Evolutionary conservation across 352 stramenopile genomes (phyloP).

Genomic region (Aphanomyces invadans): DNA sequence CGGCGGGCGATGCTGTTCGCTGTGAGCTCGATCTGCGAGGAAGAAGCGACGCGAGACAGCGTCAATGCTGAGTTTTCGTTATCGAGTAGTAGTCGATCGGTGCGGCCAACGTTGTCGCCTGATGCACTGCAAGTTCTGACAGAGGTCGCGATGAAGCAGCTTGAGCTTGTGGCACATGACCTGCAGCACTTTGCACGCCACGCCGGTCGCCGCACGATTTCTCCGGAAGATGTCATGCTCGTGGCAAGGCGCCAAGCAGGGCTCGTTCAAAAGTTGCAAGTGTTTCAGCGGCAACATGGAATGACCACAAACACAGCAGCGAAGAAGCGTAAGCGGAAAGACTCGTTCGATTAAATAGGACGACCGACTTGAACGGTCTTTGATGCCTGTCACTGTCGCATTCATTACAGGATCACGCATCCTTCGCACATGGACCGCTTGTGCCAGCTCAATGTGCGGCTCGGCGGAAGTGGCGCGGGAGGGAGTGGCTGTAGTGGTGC

Average conservation of each 20-base stretch:
- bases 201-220: slow-evolving; percentile 14
- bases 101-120: slow-evolving; percentile 4
- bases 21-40: slow-evolving; percentile 20
- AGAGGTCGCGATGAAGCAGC: slow-evolving; percentile 23
- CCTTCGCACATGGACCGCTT: slow-evolving; percentile 19
- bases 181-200: slow-evolving; percentile 22
- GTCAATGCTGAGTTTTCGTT: slow-evolving; percentile 1
- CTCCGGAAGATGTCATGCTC: slow-evolving; percentile 17
- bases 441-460: background rate
- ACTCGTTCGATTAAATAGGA: background rate
- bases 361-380: too few species aligned
- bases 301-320: background rate
- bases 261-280: background rate
- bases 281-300: background rate
- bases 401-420: slow-evolving; percentile 6
- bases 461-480: background rate
- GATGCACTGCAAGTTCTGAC: slow-evolving; percentile 19
- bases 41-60: slow-evolving; percentile 8
- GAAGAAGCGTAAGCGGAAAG: slow-evolving; percentile 18
- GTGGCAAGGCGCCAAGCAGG: slow-evolving; percentile 5
- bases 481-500: background rate
- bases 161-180: slow-evolving; percentile 19
- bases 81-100: background rate
- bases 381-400: too few species aligned
- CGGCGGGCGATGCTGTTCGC: slow-evolving; percentile 17